These are phyloP conservation scores for Fraxinus baroniana DNA, from an alignment of 305 asterid genomes.

Conservation along the genomic window DNA sequence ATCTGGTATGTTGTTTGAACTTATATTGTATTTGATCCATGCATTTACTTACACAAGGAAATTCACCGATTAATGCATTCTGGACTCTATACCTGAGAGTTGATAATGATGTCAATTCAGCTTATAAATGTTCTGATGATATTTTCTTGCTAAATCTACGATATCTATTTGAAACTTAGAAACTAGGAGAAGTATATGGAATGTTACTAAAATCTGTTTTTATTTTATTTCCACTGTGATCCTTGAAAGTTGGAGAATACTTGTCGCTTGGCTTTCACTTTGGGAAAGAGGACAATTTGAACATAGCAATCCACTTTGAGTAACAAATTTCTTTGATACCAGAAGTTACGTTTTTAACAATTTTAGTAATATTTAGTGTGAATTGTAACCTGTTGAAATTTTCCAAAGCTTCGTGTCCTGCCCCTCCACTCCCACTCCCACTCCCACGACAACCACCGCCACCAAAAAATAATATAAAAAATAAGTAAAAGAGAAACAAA, in stretches of 20 bases:
- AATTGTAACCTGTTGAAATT: not conserved
- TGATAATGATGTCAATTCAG: not conserved
- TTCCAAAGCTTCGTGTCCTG: not conserved
- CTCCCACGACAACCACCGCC: not conserved
- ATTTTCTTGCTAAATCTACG: not conserved
- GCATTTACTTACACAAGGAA: not conserved
- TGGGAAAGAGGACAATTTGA: not conserved
- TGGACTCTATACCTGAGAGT: not conserved
- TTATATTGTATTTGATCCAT: not conserved
- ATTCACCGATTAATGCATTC: not conserved
- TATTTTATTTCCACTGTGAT: not conserved
- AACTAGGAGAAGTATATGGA: not conserved
- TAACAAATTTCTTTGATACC: not conserved
- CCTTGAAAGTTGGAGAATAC: not conserved
- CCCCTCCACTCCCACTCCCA: not conserved
- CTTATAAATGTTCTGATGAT: not conserved
- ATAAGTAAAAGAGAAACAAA: not conserved
- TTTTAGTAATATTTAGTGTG: not conserved
- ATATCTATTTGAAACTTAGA: not conserved
- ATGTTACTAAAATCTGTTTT: not conserved
- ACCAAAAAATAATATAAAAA: not conserved
- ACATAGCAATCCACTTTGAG: not conserved
- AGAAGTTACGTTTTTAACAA: not conserved
- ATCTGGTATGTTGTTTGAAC: constrained; percentile 45
- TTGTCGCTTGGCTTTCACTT: not conserved